A percentile compares a stretch with the other conserved stretches of the same genome.
phyloP scores from a whole-genome alignment of 1,284 basidiomycete species.

The Leccinum fallax region DNA sequence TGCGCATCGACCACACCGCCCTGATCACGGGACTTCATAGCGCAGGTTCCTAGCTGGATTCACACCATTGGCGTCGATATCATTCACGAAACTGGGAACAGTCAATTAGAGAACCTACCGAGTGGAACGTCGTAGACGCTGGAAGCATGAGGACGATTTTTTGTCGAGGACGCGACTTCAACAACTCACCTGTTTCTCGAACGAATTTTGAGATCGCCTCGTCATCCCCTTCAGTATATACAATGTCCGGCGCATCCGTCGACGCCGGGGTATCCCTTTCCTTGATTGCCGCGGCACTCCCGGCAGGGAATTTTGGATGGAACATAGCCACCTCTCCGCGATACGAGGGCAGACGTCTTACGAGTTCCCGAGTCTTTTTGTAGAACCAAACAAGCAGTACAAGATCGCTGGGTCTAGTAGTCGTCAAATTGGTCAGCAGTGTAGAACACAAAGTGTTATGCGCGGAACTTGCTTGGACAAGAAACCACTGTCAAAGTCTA shows the following conservation, averaged over 20 bases:
- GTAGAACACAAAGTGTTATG: not conserved
- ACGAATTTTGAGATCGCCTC: conserved; percentile 48
- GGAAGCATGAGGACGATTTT: not conserved
- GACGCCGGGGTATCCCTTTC: conserved; percentile 40
- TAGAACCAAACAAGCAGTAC: conserved; percentile 25
- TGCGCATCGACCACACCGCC: conserved; percentile 24
- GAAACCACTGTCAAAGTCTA: conserved; percentile 21
- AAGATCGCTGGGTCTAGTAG: conserved; percentile 3
- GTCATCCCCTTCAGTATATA: conserved; percentile 61
- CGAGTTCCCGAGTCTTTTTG: conserved; percentile 41
- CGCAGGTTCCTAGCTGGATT: conserved; percentile 27
- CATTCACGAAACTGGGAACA: not conserved
- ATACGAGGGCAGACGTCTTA: conserved; percentile 57
- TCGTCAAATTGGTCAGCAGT: not conserved
- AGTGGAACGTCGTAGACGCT: conserved; percentile 58
- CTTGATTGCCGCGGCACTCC: conserved; percentile 44
- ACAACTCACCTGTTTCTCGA: conserved; percentile 33
- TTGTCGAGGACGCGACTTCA: not conserved
- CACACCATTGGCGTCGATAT: not conserved
- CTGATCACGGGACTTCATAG: conserved; percentile 23
- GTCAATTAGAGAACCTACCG: conserved; percentile 39
- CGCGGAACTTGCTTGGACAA: conserved; percentile 5
- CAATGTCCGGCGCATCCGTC: conserved; percentile 46
- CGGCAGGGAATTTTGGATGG: conserved; percentile 52
- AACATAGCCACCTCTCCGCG: conserved; percentile 48